Evolutionary conservation across 208 protist genomes (phyloP), one percentile per base, ranked within the genome.

Genomic region (Crithidia bombi): DNA sequence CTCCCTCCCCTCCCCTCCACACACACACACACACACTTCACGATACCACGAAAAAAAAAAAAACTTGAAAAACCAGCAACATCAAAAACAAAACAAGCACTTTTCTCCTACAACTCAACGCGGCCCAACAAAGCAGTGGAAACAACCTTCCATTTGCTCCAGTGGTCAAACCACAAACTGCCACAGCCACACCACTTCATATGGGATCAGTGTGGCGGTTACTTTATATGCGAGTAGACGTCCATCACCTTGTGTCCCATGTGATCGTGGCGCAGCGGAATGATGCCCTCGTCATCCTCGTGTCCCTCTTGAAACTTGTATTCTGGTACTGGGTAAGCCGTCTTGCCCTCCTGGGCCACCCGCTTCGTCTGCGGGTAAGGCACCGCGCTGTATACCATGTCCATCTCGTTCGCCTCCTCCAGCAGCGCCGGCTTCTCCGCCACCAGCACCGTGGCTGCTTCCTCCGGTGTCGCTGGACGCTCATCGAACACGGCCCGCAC

Each of bases 401-500:
- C 91, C 70, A 85, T 87, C 65, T 89, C 86, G 66, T 83, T 93
- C 12, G 82, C 88, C 64, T 96, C 88, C 70, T 92, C 83, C n/a
- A 96, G 73, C 62, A 94, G 66, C 54, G 81, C 84, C 0, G 91
- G 85, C 35, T 66, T 67, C 51, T 90, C 82, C 41, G 75, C 75
- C 51, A 73, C 62, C 35, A 95, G 67, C 15, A 69, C 64, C 33
- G 66, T 72, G 4, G 51, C 49, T 5, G 75, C 36, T 73, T 93
- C 88, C 39, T 79, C 82, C 33, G 23, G 32, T 11, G 78, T 85
- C 19, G 86, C 86, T 10, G 85, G 83, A 2, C 91, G 85, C 69
- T 93, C 86, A 63, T 91, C 85, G 72, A 93, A 96, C 26, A 96
- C 77, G 21, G 91, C 91, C 1, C 91, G 84, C 54, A 96, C 88